A percentile compares a stretch with the other conserved stretches of the same genome.
Evolutionary conservation across 1,139 yeast species (phyloP).

Genomic region (Meyerozyma guilliermondii): DNA sequence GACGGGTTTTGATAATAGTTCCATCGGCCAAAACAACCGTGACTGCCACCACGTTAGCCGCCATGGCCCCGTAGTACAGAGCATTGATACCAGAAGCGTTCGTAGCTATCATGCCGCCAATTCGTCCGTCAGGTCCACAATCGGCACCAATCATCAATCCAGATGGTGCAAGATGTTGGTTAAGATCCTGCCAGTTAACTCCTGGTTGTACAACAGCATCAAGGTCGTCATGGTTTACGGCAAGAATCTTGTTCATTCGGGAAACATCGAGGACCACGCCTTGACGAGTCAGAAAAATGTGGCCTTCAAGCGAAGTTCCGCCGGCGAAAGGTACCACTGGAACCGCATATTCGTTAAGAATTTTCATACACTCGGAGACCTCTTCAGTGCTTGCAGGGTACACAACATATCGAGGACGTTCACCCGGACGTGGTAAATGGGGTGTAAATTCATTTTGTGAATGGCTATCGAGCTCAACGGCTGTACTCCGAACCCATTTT

Average conservation of each 20-base stretch:
- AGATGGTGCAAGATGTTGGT: conserved; percentile 21
- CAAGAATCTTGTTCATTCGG: conserved; percentile 29
- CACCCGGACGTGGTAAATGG: conserved; percentile 31
- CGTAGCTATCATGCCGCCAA: conserved; percentile 43
- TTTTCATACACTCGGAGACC: conserved; percentile 30
- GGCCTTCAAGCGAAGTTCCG: conserved; percentile 43
- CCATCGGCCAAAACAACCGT: conserved; percentile 45
- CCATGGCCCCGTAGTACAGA: conserved; percentile 42
- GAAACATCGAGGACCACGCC: conserved; percentile 38
- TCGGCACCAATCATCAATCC: conserved; percentile 40
- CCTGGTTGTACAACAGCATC: conserved; percentile 43
- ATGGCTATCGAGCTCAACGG: conserved; percentile 32
- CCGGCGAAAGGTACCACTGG: conserved; percentile 67
- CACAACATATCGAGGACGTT: conserved; percentile 30
- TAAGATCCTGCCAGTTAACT: conserved; percentile 40
- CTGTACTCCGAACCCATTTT: conserved; percentile 20
- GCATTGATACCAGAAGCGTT: conserved; percentile 45
- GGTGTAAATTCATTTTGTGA: conserved; percentile 38
- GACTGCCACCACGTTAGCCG: conserved; percentile 35
- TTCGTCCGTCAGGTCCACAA: conserved; percentile 41
- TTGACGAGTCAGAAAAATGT: conserved; percentile 37
- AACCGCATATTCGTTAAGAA: conserved; percentile 28
- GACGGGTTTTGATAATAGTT: conserved; percentile 36
- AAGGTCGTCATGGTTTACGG: conserved; percentile 34
- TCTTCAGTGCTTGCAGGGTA: conserved; percentile 34